A percentile compares a stretch with the other conserved stretches of the same genome.
Conservation (phyloP, 148 eudicot genomes). For the Heliosperma pusillum region DNA sequence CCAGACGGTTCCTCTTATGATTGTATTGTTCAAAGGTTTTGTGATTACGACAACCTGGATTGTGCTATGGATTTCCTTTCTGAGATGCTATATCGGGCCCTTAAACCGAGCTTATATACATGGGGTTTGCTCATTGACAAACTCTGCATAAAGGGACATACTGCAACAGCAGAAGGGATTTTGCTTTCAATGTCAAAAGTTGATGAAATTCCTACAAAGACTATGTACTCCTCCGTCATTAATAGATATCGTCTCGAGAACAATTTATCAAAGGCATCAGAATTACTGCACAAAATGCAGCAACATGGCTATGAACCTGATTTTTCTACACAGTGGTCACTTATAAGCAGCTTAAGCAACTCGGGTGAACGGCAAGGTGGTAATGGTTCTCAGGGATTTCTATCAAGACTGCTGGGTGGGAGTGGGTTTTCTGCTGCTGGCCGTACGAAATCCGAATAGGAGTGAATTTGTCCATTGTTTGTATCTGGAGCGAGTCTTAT, state of each 20-base stretch:
- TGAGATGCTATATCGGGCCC: conserved; percentile 60
- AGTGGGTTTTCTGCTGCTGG: conserved; percentile 49
- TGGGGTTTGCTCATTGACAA: conserved; percentile 45
- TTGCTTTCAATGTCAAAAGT: conserved; percentile 40
- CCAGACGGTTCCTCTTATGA: conserved; percentile 55
- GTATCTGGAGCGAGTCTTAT: neutral
- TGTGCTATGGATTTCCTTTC: conserved; percentile 51
- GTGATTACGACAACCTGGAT: conserved; percentile 34
- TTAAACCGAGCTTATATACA: conserved; percentile 47
- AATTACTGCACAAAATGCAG: conserved; percentile 57
- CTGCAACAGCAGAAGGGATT: conserved; percentile 49
- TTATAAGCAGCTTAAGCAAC: conserved; percentile 58
- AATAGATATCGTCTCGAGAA: conserved; percentile 42
- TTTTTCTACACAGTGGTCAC: conserved; percentile 76
- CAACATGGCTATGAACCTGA: conserved; percentile 70
- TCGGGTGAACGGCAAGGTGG: conserved; percentile 31
- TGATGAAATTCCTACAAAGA: conserved; percentile 55
- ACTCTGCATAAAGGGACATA: conserved; percentile 38
- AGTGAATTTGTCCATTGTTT: neutral
- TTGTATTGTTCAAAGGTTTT: conserved; percentile 43
- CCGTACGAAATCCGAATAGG: conserved; percentile 19
- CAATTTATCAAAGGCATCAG: conserved; percentile 58
- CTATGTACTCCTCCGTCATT: conserved; percentile 49
- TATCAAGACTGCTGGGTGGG: conserved; percentile 60
- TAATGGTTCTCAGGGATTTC: conserved; percentile 35